Conservation (phyloP, 2,329 filamentous ascomycete genomes). For the Trichocomaceae sp. region DNA sequence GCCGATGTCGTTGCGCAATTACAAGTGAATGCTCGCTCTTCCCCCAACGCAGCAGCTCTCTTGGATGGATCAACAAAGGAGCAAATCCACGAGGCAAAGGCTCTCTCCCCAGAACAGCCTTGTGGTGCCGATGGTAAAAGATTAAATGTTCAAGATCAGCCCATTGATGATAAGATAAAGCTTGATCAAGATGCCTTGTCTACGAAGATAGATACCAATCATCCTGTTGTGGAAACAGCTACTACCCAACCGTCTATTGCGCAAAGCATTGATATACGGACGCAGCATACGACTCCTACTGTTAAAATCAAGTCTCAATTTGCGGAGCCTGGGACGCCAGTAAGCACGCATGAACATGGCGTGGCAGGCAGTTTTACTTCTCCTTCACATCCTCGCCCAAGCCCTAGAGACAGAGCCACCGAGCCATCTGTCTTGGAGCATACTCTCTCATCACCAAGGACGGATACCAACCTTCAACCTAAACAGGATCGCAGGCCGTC, state of each 20-base stretch:
- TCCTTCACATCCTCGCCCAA: slow-evolving; percentile 17
- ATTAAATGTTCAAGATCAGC: background rate
- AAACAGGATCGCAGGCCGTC: slow-evolving; percentile 26
- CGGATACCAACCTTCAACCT: slow-evolving; percentile 17
- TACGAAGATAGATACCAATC: slow-evolving; percentile 20
- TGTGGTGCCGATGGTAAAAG: background rate
- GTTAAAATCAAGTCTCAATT: slow-evolving; percentile 4
- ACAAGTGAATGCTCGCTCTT: slow-evolving; percentile 21
- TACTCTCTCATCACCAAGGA: slow-evolving; percentile 12
- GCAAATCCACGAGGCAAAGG: slow-evolving; percentile 10
- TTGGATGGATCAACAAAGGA: background rate
- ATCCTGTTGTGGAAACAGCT: background rate
- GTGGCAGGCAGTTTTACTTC: slow-evolving; percentile 18
- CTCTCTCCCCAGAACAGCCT: background rate
- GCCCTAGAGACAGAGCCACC: slow-evolving; percentile 11
- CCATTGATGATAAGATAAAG: slow-evolving; percentile 4
- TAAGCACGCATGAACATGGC: slow-evolving; percentile 21
- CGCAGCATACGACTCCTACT: background rate
- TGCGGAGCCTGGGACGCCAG: slow-evolving; percentile 20
- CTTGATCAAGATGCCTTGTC: slow-evolving; percentile 14
- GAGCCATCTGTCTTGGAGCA: background rate
- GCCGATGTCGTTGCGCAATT: slow-evolving; percentile 26
- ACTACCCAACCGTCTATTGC: background rate
- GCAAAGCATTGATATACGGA: slow-evolving; percentile 6
- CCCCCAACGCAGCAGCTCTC: slow-evolving; percentile 34